Conservation (phyloP, 108 stramenopile species). For the Epithemia pelagica region DNA sequence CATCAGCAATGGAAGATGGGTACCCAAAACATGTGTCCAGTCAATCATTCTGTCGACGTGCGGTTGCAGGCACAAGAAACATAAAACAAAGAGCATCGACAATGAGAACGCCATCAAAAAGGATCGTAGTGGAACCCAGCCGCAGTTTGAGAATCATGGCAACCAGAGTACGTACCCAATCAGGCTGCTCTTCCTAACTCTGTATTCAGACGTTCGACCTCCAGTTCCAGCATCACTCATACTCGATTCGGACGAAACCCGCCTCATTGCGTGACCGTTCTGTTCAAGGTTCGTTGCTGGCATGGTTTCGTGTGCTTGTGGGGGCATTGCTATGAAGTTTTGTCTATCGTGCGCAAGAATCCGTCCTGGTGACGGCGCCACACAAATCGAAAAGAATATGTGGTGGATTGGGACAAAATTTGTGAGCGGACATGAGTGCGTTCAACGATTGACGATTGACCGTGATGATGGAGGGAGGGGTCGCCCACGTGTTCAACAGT, state of each 20-base stretch:
- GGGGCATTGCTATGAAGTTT: too few species aligned
- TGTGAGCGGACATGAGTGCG: too few species aligned
- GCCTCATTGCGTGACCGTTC: neutral
- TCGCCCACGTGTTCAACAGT: neutral
- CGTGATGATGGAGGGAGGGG: neutral
- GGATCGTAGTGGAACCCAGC: too few species aligned
- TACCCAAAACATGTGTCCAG: slow-evolving; percentile 80
- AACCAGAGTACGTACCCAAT: slow-evolving; percentile 42
- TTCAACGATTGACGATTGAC: too few species aligned
- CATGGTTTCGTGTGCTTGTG: neutral
- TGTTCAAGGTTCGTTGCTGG: neutral
- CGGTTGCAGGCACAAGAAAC: slow-evolving; percentile 2
- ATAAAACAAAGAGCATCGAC: neutral
- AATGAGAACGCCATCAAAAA: neutral
- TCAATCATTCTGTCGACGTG: slow-evolving; percentile 71
- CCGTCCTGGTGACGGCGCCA: too few species aligned
- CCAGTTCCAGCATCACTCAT: neutral
- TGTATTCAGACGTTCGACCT: slow-evolving; percentile 14
- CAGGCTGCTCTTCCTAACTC: slow-evolving; percentile 44
- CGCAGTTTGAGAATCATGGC: neutral
- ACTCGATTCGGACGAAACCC: neutral
- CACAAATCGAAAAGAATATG: too few species aligned
- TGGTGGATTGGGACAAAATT: too few species aligned
- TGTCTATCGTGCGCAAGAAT: too few species aligned
- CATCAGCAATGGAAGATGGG: slow-evolving; percentile 68